Evolutionary conservation across 768 basidiomycete genomes (phyloP), one percentile per base, ranked within the genome.

Genomic region (Mycena crocata): DNA sequence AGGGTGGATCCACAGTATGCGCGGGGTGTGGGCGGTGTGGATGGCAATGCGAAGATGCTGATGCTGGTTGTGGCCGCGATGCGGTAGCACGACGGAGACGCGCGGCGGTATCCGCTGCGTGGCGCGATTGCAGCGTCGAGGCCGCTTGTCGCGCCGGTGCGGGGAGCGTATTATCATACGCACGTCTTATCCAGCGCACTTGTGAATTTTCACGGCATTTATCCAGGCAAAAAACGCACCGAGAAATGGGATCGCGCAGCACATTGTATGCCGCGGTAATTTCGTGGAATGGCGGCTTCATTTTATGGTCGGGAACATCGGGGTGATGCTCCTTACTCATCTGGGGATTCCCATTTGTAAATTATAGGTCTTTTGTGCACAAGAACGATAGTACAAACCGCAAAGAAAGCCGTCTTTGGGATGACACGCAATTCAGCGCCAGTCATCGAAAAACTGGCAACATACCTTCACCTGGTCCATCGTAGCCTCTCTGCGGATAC

Each of bases 311-410:
- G 21, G 64, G 68, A 7, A 70, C 46, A 40, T 70, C 68, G 1
- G 68, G 68, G 37, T 69, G 68, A 23, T 69, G 68, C 44, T 52
- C 44, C 23, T 70, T 70, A 50, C 68, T 70, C 44, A 70, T 30
- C 64, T 66, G 34, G 3, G 13, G 13, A 26, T 15, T 15, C 14
- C 15, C 1, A 5, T 4, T 19, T 14, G 24, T 8, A 55, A 26
- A 5, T 44, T 7, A 23, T 3, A 8, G 8, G 8, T 19, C 32
- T 39, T n/a, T 17, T 9, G 1, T 24, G 31, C 9, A 6, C 2
- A 17, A 44, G 10, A 23, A 31, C n/a, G 17, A 21, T 13, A 23
- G 26, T 6, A 66, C 68, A 3, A 50, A 66, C 64, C 31, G 68
- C 44, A 49, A 69, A 62, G 34, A 69, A 65, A 31, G 67, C 68